Conservation (phyloP, 2,329 filamentous ascomycete genomes). For the Monilinia fructicola region DNA sequence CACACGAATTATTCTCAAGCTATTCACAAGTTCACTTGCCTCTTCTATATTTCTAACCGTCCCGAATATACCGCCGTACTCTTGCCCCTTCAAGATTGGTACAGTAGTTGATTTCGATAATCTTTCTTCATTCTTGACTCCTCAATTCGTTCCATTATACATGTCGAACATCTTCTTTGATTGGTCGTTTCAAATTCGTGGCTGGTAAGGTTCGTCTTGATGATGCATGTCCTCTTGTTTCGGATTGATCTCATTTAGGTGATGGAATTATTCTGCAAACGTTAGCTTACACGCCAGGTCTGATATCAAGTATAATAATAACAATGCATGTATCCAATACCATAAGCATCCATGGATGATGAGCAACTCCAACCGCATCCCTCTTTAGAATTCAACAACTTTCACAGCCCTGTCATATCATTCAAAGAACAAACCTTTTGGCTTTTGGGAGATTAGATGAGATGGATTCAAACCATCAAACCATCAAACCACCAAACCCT, state of each 20-base stretch:
- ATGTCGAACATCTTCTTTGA: background rate
- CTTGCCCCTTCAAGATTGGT: conserved; percentile 7
- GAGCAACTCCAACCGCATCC: conserved; percentile 5
- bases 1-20: background rate
- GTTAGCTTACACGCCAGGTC: conserved; percentile 6
- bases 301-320: background rate
- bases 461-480: background rate
- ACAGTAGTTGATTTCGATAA: background rate
- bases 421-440: background rate
- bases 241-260: conserved; percentile 4
- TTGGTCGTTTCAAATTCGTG: background rate
- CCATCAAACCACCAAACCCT: too few species aligned
- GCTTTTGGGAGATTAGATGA: background rate
- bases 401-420: background rate
- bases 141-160: background rate
- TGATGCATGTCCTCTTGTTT: background rate
- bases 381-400: background rate
- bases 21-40: background rate
- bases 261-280: conserved; percentile 18
- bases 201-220: background rate
- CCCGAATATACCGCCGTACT: conserved; percentile 1
- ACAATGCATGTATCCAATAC: background rate
- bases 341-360: background rate
- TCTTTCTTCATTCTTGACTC: background rate
- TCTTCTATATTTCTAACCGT: too few species aligned